Evolutionary conservation across 345 rosid species (phyloP).

Genomic region (Nasturtium officinale): DNA sequence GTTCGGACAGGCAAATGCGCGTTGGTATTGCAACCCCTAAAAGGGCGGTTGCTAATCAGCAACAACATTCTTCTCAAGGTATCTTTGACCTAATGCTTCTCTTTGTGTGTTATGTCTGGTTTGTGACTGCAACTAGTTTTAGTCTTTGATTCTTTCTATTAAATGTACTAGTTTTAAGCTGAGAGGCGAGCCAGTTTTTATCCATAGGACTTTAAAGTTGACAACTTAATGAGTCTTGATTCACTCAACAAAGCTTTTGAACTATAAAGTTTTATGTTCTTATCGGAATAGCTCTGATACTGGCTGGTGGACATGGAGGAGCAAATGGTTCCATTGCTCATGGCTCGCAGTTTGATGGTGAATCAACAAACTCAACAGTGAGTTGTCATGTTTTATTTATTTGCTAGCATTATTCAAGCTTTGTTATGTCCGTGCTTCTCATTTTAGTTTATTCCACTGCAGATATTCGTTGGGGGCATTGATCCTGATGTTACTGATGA

Average conservation of each 20-base stretch:
- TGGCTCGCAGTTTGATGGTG: constrained; percentile 70
- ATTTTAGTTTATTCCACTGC: constrained; percentile 30
- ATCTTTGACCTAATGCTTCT: constrained; percentile 15
- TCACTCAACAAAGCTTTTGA: constrained; percentile 27
- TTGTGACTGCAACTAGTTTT: neutral
- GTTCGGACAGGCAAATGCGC: constrained; percentile 92
- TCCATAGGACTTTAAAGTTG: neutral
- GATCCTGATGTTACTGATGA: constrained; percentile 84
- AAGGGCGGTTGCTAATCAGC: constrained; percentile 75
- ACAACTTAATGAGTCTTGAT: constrained; percentile 3
- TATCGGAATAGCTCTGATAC: constrained; percentile 59
- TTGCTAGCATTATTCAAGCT: constrained; percentile 9
- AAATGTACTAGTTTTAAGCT: neutral
- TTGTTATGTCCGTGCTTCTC: constrained; percentile 19
- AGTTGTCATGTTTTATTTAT: constrained; percentile 44
- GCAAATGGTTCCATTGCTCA: constrained; percentile 60
- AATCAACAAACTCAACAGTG: constrained; percentile 81
- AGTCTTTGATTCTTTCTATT: neutral
- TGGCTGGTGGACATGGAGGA: constrained; percentile 80
- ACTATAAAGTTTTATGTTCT: constrained; percentile 14
- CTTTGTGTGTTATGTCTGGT: neutral
- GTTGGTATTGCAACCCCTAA: constrained; percentile 91
- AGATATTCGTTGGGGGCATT: constrained; percentile 96
- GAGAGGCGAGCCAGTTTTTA: neutral
- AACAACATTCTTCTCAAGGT: constrained; percentile 93